Base-by-base conservation (phyloP, 2,329 filamentous ascomycete genomes). In the Talaromyces sp. region DNA sequence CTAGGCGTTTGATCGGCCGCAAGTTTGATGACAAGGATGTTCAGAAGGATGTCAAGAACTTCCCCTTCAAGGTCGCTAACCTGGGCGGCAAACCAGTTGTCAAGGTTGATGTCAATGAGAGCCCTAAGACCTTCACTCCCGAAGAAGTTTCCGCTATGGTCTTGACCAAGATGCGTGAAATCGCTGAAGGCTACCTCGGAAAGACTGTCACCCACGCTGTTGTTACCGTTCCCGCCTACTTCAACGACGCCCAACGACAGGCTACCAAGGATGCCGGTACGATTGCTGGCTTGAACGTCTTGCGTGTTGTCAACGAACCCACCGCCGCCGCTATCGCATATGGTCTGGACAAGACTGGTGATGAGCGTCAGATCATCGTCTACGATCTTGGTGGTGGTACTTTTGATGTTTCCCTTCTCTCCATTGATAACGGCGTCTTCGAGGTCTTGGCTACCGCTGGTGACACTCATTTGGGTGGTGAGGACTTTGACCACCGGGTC, bases 231-330 rank as follows among this genome's bases (percentile, higher is more conserved):
- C 91, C 92, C 68, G 91, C 91, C 79, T 96, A 96, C 83, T 97
- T 97, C 89, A 96, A 96, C 80, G 92, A 96, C 81, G 92, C 91
- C 80, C 92, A 97, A 83, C 86, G 92, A 80, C 91, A 96, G 79
- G 91, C 92, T 62, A 96, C 91, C 78, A 96, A 96, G 86, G 91
- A 96, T 73, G 92, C 92, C 68, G 92, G 91, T 75, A 83, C 82
- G 64, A 96, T 97, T 71, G 91, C 92, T 71, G 92, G 92, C 74
- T 85, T 97, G 62, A 96, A 95, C 76, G 90, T 96, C 69, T 89
- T 96, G 73, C 91, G 92, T 81, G 91, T 97, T 64, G 91, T 96
- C 74, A 96, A 96, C 83, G 92, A 96, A 79, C 92, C 92, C 70
- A 96, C 92, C 70, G 92, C 92, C 73, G 92, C 92, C 74, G 92